These are phyloP conservation scores for Excoecaria cochinchinensis DNA, from an alignment of 345 rosid genomes.

Conservation along the genomic window DNA sequence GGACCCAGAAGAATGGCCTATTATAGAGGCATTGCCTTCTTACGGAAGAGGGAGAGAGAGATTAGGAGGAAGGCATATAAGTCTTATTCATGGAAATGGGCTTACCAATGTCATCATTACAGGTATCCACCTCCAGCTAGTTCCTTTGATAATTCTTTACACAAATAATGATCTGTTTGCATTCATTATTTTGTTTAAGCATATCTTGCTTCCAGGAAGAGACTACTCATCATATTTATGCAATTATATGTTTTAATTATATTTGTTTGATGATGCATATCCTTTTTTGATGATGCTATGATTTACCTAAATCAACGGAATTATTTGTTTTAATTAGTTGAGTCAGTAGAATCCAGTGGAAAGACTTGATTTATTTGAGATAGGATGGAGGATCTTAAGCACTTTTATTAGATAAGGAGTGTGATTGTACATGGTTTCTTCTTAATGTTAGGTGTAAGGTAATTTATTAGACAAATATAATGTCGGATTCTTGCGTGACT, in stretches of 20 bases:
- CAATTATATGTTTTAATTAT: too few species aligned
- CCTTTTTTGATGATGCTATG: background rate
- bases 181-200: too few species aligned
- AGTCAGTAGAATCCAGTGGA: background rate
- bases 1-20: conserved; percentile 88
- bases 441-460: background rate
- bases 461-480: background rate
- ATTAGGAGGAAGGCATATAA: conserved; percentile 89
- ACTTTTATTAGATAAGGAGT: background rate
- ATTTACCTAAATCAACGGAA: background rate
- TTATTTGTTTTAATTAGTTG: background rate
- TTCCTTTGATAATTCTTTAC: too few species aligned
- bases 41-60: conserved; percentile 99
- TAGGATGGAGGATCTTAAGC: background rate
- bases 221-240: too few species aligned
- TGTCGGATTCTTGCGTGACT: background rate
- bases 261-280: too few species aligned
- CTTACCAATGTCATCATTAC: conserved; percentile 84
- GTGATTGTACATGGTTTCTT: background rate
- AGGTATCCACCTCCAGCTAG: conserved; percentile 39
- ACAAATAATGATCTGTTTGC: too few species aligned
- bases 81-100: conserved; percentile 95
- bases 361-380: background rate
- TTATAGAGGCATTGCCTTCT: conserved; percentile 87
- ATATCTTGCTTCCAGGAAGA: too few species aligned